Evolutionary conservation across 345 rosid species (phyloP).

Genomic region (Hibiscus syriacus): DNA sequence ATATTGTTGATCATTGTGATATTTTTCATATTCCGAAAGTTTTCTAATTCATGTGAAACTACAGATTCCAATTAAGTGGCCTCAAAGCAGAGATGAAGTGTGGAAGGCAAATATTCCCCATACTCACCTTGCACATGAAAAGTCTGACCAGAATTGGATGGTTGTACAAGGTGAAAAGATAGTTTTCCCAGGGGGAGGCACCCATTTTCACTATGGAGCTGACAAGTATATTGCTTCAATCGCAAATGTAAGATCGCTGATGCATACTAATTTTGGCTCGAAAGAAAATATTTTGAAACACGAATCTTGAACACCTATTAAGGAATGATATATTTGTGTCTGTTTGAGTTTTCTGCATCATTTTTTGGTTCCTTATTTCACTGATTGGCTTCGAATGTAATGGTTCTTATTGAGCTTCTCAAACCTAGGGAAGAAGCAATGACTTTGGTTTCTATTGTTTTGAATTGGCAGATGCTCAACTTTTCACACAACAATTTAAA

Average conservation of each 20-base stretch:
- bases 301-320: constrained; percentile 2
- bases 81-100: constrained; percentile 96
- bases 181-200: constrained; percentile 91
- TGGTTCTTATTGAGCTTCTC: background rate
- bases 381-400: background rate
- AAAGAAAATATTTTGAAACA: background rate
- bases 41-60: background rate
- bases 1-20: background rate
- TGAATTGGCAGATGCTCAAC: constrained; percentile 74
- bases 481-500: constrained; percentile 62
- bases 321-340: background rate
- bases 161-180: constrained; percentile 95
- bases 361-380: constrained; percentile 2
- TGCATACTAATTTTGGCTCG: background rate
- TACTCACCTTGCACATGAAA: constrained; percentile 94
- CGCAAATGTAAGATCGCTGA: constrained; percentile 65
- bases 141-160: constrained; percentile 99
- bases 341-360: background rate
- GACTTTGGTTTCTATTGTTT: constrained; percentile 5
- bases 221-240: constrained; percentile 90
- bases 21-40: background rate
- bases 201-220: constrained; percentile 98
- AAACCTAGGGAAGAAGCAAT: constrained; percentile 10
- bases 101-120: constrained; percentile 99
- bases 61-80: constrained; percentile 98